Base-by-base conservation (phyloP, 2,329 filamentous ascomycete species). In the Colletotrichum lupini region DNA sequence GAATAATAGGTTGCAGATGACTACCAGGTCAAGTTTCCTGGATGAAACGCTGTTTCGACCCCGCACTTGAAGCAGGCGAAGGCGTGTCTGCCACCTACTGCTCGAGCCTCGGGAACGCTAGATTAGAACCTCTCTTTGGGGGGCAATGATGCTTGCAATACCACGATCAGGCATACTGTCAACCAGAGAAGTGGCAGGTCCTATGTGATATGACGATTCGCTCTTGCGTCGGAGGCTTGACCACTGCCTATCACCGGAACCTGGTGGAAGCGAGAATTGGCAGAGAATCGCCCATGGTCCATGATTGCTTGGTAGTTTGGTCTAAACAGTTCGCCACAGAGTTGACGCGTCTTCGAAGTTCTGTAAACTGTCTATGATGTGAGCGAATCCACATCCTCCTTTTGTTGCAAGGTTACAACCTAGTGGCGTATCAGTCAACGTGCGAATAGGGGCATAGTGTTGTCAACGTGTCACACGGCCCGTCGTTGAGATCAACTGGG, bases 21-120 rank as follows among this genome's bases (percentile, higher is more conserved):
- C 28, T 53, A 26, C 19, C 32, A 72, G 35, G 42, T 37, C 30
- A n/a, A 52, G 12, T 57, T 42, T 24, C 22, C 35, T 59, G 53
- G 60, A 60, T 49, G 32, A 56, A 49, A 65, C 32, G 66, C 35
- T 57, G 71, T 73, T 73, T 73, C 71, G 72, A 73, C 71, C 67
- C 56, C 67, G 67, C 71, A 73, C 60, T 72, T 61, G 46, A 62
- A 67, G 61, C 37, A 42, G 61, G 49, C 37, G 35, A 66, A n/a
- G 67, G 42, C 49, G 56, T 24, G 42, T 35, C 37, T 19, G 37
- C 37, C 37, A 42, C 37, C 16, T 42, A 42, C 37, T 42, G 2
- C 37, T n/a, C 16, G 49, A 7, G 26, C 16, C 37, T n/a, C 16
- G 49, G 11, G 19, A 46, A 49, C 32, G 26, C 60, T 49, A 22